Conservation (phyloP, 139 green algal genomes). For the Coelastrella sp. region DNA sequence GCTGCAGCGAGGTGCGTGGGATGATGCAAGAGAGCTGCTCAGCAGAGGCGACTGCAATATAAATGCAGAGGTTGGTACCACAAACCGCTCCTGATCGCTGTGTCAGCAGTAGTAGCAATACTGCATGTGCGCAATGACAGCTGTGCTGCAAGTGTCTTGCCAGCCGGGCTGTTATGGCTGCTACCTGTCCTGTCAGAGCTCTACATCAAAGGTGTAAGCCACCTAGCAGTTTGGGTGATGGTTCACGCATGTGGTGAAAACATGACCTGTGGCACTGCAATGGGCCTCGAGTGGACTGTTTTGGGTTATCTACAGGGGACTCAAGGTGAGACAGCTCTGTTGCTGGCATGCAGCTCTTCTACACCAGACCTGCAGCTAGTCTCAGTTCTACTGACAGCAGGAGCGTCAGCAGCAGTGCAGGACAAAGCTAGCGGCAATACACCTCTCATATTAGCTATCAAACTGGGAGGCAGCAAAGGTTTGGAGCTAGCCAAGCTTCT, state of each 20-base stretch:
- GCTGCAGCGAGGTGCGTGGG: conserved; percentile 5
- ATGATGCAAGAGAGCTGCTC: conserved; percentile 39
- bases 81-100: not conserved
- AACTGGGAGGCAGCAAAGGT: not conserved
- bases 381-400: conserved; percentile 28
- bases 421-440: conserved; percentile 5
- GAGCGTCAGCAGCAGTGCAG: conserved; percentile 15
- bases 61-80: not conserved
- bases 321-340: conserved; percentile 10
- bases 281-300: too few species aligned
- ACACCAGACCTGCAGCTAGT: conserved; percentile 20
- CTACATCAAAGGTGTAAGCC: too few species aligned
- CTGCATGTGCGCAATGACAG: too few species aligned
- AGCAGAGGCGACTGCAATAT: conserved; percentile 5
- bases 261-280: too few species aligned
- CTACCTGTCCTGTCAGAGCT: too few species aligned
- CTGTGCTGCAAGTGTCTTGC: too few species aligned
- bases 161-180: too few species aligned
- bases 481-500: conserved; percentile 3
- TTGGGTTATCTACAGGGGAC: not conserved
- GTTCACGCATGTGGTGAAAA: too few species aligned
- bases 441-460: conserved; percentile 14
- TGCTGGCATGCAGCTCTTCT: not conserved
- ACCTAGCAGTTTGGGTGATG: too few species aligned
- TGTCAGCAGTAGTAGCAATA: not conserved